Evolutionary conservation across 225 moss, liverwort and hornwort genomes (phyloP).

Genomic region (Anthoceros angustus): DNA sequence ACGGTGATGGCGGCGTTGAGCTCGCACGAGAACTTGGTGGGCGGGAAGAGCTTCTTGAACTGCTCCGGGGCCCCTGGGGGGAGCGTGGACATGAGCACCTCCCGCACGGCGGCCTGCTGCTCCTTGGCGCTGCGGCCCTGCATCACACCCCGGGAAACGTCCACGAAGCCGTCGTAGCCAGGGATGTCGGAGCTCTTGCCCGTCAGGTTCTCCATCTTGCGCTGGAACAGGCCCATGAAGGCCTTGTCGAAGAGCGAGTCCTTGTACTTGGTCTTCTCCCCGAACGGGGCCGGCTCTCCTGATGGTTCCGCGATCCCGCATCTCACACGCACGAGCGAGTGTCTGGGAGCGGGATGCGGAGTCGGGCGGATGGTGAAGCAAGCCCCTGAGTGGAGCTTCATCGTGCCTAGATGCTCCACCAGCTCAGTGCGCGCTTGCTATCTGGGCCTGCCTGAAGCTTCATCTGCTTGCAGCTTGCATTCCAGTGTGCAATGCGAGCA

Average conservation of each 20-base stretch:
- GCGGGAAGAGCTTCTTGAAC: conserved; percentile 92
- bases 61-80: conserved; percentile 92
- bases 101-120: conserved; percentile 71
- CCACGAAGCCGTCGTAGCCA: conserved; percentile 93
- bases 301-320: conserved; percentile 84
- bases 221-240: conserved; percentile 68
- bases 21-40: conserved; percentile 86
- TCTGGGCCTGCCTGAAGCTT: no score
- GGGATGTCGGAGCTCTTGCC: conserved; percentile 52
- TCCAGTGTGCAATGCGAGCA: no score
- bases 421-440: no score
- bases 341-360: background rate
- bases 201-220: conserved; percentile 65
- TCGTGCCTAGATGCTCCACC: background rate
- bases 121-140: conserved; percentile 73
- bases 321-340: conserved; percentile 14
- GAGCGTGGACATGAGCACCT: conserved; percentile 73
- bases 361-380: background rate
- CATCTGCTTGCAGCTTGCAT: no score
- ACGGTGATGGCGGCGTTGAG: conserved; percentile 92
- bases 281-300: conserved; percentile 69
- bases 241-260: conserved; percentile 67
- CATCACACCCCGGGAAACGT: conserved; percentile 82
- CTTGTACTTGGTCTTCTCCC: conserved; percentile 71
- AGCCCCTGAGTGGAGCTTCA: background rate